These are phyloP conservation scores for Picochlorum sp. DNA, from an alignment of 139 green algal genomes.

Conservation along the genomic window DNA sequence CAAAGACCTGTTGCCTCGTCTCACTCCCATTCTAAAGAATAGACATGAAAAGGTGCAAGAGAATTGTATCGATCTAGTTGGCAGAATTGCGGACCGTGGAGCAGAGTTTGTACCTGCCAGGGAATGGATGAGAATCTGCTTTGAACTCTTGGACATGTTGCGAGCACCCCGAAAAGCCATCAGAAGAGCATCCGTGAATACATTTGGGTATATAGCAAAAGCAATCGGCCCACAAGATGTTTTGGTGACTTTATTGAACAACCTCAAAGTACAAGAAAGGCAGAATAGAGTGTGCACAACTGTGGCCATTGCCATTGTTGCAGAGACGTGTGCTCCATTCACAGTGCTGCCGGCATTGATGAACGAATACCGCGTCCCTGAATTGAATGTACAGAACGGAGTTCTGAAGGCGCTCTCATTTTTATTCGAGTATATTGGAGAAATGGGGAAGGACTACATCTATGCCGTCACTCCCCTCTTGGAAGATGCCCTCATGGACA, in stretches of 20 bases:
- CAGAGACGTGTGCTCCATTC: slow-evolving; percentile 97
- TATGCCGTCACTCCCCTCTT: slow-evolving; percentile 93
- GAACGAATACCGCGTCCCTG: slow-evolving; percentile 96
- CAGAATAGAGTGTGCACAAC: slow-evolving; percentile 99
- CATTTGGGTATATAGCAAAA: slow-evolving; percentile 99
- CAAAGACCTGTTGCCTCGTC: slow-evolving; percentile 96
- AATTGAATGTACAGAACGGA: slow-evolving; percentile 99
- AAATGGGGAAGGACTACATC: slow-evolving; percentile 99
- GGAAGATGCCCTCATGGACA: slow-evolving; percentile 93
- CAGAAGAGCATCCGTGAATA: slow-evolving; percentile 93
- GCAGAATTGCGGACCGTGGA: slow-evolving; percentile 92
- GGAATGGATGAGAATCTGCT: slow-evolving; percentile 99
- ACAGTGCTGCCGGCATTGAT: slow-evolving; percentile 98
- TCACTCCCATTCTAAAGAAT: slow-evolving; percentile 99
- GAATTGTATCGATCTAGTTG: slow-evolving; percentile 97
- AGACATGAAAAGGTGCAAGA: slow-evolving; percentile 88
- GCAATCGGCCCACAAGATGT: slow-evolving; percentile 96
- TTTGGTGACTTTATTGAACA: slow-evolving; percentile 97
- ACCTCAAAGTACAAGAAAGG: slow-evolving; percentile 98
- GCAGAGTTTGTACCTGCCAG: slow-evolving; percentile 93
- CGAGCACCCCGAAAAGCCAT: slow-evolving; percentile 97
- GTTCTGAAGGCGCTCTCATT: slow-evolving; percentile 97
- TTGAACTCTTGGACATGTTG: slow-evolving; percentile 98
- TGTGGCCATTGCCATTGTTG: slow-evolving; percentile 98
- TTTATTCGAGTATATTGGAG: slow-evolving; percentile 99